phyloP scores from a whole-genome alignment of 192 early-diverging fungal genomes.

The Coemansia sp. region DNA sequence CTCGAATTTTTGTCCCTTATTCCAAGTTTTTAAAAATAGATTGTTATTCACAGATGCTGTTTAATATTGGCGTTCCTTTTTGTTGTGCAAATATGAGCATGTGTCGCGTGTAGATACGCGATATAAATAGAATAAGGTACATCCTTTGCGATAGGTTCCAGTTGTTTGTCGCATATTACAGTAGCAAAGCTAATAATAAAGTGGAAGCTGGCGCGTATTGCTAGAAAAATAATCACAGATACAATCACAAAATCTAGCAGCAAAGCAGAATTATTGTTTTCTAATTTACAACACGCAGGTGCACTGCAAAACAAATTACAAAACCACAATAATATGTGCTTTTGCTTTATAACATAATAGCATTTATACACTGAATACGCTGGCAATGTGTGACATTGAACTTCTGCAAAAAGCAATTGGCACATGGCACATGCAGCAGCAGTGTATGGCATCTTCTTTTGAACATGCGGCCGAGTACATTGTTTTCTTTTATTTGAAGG shows the following conservation, averaged over 20 bases:
- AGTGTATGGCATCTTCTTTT: constrained; percentile 3
- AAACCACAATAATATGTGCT: not conserved
- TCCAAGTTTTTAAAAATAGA: not conserved
- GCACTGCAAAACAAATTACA: not conserved
- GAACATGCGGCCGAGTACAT: not conserved
- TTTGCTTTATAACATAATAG: not conserved
- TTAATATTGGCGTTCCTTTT: not conserved
- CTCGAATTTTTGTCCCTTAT: not conserved
- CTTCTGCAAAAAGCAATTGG: not conserved
- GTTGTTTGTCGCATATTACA: not conserved
- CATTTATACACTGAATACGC: not conserved
- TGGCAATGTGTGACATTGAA: not conserved
- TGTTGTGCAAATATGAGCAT: not conserved
- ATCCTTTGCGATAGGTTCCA: not conserved
- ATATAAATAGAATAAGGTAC: constrained; percentile 23
- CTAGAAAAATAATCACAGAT: not conserved
- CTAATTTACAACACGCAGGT: not conserved
- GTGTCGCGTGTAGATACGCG: not conserved
- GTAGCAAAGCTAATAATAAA: constrained; percentile 3
- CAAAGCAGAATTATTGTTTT: constrained; percentile 1
- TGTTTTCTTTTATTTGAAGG: not conserved
- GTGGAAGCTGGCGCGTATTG: not conserved
- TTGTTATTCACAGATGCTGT: not conserved
- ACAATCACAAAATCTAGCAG: not conserved
- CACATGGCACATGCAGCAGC: constrained; percentile 1